Evolutionary conservation across 768 basidiomycete species (phyloP).

Genomic region (Rhizopogon rudus): DNA sequence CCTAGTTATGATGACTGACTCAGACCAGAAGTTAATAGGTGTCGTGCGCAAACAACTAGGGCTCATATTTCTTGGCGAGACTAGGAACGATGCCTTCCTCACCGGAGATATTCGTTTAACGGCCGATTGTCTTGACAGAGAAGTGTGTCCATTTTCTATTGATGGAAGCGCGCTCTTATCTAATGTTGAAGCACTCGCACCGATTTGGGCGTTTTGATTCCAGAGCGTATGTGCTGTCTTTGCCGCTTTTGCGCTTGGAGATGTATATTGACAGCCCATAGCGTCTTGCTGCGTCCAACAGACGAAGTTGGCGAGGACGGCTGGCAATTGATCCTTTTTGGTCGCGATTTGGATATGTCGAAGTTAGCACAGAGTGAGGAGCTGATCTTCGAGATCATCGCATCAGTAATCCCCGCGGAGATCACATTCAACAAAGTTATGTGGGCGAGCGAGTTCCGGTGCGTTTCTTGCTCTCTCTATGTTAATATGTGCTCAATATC

Average conservation of each 20-base stretch:
- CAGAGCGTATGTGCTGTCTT: too few species aligned
- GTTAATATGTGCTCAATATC: not conserved
- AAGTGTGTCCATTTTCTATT: not conserved
- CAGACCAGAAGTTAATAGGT: slow-evolving; percentile 7
- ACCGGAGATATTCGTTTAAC: slow-evolving; percentile 32
- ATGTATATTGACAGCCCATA: not conserved
- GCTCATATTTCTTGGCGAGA: slow-evolving; percentile 24
- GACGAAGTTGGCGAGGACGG: not conserved
- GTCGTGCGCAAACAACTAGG: slow-evolving; percentile 21
- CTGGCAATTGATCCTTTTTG: not conserved
- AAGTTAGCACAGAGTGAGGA: slow-evolving; percentile 4
- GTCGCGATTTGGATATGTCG: slow-evolving; percentile 11
- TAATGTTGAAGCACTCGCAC: not conserved
- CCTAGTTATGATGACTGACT: not conserved
- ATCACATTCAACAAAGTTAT: not conserved
- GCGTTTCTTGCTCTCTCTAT: not conserved
- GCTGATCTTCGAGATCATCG: not conserved
- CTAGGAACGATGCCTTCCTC: slow-evolving; percentile 17
- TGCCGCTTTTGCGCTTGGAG: too few species aligned
- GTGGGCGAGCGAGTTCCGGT: slow-evolving; percentile 6
- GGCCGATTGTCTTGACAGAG: slow-evolving; percentile 8
- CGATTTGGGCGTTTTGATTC: not conserved
- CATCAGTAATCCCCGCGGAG: not conserved
- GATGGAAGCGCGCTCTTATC: not conserved
- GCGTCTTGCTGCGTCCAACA: not conserved